A percentile compares a stretch with the other conserved stretches of the same genome.
phyloP scores from a whole-genome alignment of 495 filamentous ascomycete species.

The Hapsidospora chrysogenum region DNA sequence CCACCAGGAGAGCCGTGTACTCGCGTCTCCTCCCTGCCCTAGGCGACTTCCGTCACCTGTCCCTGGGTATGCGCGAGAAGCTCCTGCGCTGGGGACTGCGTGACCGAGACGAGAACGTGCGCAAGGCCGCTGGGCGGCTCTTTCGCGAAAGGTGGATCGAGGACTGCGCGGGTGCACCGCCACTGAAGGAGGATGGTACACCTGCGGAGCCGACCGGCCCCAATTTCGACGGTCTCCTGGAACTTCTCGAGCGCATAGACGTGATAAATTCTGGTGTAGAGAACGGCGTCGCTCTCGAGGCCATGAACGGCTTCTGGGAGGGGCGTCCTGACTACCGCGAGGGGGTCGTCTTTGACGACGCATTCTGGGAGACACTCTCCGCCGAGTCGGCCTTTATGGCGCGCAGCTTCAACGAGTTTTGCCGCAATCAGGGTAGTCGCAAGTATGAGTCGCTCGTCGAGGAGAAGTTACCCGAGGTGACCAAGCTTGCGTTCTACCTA shows the following conservation, averaged over 20 bases:
- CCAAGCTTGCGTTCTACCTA: slow-evolving; percentile 67
- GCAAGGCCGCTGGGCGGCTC: slow-evolving; percentile 74
- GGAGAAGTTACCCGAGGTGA: slow-evolving; percentile 91
- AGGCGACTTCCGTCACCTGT: slow-evolving; percentile 91
- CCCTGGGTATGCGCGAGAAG: slow-evolving; percentile 90
- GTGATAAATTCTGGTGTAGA: slow-evolving; percentile 79
- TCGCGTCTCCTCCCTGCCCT: slow-evolving; percentile 74
- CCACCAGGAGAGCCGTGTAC: slow-evolving; percentile 73
- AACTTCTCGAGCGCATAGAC: slow-evolving; percentile 88
- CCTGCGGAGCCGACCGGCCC: slow-evolving; percentile 27
- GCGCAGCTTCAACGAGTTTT: slow-evolving; percentile 87
- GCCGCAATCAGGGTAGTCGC: slow-evolving; percentile 47
- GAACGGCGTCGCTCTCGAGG: slow-evolving; percentile 75
- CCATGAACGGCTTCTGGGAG: slow-evolving; percentile 93
- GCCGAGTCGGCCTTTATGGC: slow-evolving; percentile 78
- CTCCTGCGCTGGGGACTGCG: slow-evolving; percentile 88
- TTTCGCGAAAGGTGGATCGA: slow-evolving; percentile 95
- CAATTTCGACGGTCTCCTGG: slow-evolving; percentile 59
- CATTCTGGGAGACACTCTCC: slow-evolving; percentile 73
- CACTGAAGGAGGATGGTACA: too few species aligned
- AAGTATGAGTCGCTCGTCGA: slow-evolving; percentile 60
- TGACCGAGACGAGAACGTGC: slow-evolving; percentile 87
- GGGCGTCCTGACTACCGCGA: slow-evolving; percentile 83
- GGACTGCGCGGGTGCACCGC: slow-evolving; percentile 51
- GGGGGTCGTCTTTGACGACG: slow-evolving; percentile 61